phyloP scores from a whole-genome alignment of 2,329 filamentous ascomycete species.

The Sarocladiaceae sp. region DNA sequence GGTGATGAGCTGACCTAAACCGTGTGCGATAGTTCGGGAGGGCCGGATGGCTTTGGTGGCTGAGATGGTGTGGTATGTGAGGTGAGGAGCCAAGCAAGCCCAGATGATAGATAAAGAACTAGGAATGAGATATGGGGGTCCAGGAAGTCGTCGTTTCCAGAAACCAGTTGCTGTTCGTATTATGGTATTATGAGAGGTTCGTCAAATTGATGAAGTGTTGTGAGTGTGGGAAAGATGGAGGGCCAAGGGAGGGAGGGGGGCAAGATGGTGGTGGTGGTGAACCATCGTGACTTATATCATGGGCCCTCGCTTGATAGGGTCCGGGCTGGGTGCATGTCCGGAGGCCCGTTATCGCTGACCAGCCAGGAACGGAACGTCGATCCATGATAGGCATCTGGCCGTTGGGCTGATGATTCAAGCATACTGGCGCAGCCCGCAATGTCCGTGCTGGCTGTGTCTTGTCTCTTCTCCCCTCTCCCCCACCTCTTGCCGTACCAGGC shows the following conservation, averaged over 20 bases:
- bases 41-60: not conserved
- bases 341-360: slow-evolving; percentile 2
- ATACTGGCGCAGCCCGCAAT: slow-evolving; percentile 4
- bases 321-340: slow-evolving; percentile 1
- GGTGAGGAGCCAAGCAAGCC: not conserved
- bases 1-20: not conserved
- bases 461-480: not conserved
- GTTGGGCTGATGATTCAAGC: slow-evolving; percentile 6
- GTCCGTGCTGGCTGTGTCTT: too few relatives aligned
- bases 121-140: not conserved
- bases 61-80: not conserved
- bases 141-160: not conserved
- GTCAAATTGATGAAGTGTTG: not conserved
- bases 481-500: slow-evolving; percentile 5
- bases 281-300: slow-evolving; percentile 9
- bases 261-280: slow-evolving; percentile 5
- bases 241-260: not conserved
- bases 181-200: slow-evolving; percentile 2
- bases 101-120: not conserved
- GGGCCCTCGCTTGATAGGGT: not conserved
- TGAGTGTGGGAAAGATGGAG: not conserved
- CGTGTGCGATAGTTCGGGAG: not conserved
- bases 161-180: not conserved
- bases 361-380: slow-evolving; percentile 8
- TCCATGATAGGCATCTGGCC: slow-evolving; percentile 1